Conservation (phyloP, 2,329 filamentous ascomycete species). For the Diaporthe longicolla region DNA sequence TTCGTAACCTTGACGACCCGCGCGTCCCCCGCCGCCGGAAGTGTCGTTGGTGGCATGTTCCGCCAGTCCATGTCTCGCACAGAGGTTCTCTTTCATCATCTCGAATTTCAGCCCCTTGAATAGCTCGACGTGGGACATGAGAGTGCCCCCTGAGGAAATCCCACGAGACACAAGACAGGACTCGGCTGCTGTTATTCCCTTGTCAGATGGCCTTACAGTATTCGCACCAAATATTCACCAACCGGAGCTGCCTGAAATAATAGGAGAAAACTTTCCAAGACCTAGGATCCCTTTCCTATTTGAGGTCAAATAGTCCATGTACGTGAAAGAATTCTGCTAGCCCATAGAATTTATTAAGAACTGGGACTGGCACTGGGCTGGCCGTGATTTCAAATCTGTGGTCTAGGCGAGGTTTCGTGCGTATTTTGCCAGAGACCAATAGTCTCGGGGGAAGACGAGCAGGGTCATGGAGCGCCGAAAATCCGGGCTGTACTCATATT, state of each 20-base stretch:
- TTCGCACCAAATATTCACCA: neutral
- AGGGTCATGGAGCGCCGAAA: neutral
- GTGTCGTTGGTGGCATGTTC: neutral
- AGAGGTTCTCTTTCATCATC: neutral
- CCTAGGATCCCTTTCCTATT: neutral
- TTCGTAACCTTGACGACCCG: neutral
- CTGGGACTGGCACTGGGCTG: neutral
- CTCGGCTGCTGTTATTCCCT: neutral
- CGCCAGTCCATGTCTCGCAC: neutral
- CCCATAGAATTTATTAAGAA: too few species aligned
- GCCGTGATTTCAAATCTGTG: neutral
- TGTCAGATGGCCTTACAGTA: too few species aligned
- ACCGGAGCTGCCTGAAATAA: neutral
- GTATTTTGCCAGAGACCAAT: neutral
- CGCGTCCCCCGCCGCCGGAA: neutral
- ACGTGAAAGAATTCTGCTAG: neutral
- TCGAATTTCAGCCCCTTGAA: neutral
- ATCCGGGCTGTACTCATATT: neutral
- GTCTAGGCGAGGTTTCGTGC: neutral
- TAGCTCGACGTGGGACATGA: neutral
- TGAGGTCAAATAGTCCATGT: neutral
- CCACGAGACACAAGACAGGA: neutral
- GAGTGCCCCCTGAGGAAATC: neutral
- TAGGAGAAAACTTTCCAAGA: neutral
- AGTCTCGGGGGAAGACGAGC: neutral